Evolutionary conservation across 73 alveolate species (phyloP).

Genomic region (Stentor roeselii): DNA sequence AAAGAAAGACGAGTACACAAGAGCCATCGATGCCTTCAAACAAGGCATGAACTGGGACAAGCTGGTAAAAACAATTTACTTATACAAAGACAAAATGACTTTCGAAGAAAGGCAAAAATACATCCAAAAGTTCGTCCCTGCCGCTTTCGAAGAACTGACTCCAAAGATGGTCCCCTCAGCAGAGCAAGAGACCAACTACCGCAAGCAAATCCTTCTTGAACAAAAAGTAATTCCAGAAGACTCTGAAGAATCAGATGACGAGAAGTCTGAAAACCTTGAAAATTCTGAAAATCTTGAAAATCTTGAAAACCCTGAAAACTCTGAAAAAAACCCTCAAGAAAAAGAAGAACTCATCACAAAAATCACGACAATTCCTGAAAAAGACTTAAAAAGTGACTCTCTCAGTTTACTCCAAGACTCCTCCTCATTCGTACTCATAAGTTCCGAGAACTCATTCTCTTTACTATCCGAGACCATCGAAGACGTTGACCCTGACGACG

Average conservation of each 20-base stretch:
- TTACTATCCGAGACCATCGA: constrained; percentile 40
- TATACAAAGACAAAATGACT: constrained; percentile 56
- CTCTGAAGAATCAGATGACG: constrained; percentile 7
- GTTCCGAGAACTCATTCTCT: not conserved
- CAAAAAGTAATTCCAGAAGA: constrained; percentile 11
- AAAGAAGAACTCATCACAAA: not conserved
- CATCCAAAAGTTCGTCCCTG: constrained; percentile 67
- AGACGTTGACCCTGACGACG: constrained; percentile 57
- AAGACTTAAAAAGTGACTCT: not conserved
- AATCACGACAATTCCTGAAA: not conserved
- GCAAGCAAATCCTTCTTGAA: not conserved
- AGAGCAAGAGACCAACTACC: constrained; percentile 12
- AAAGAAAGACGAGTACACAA: constrained; percentile 30
- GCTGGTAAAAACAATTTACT: constrained; percentile 49
- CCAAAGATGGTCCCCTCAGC: constrained; percentile 10
- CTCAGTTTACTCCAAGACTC: constrained; percentile 4
- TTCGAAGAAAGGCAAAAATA: constrained; percentile 55
- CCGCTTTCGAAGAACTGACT: constrained; percentile 56
- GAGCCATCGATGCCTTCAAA: constrained; percentile 46
- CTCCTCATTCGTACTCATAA: not conserved
- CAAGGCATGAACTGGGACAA: constrained; percentile 40
- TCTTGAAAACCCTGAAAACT: not conserved
- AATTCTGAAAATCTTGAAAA: not conserved
- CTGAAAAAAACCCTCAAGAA: not conserved
- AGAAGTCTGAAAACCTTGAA: not conserved